Evolutionary conservation across 2,329 filamentous ascomycete species (phyloP), one percentile per base, ranked within the genome.

Genomic region (Paecilomyces dactylethromorphus): DNA sequence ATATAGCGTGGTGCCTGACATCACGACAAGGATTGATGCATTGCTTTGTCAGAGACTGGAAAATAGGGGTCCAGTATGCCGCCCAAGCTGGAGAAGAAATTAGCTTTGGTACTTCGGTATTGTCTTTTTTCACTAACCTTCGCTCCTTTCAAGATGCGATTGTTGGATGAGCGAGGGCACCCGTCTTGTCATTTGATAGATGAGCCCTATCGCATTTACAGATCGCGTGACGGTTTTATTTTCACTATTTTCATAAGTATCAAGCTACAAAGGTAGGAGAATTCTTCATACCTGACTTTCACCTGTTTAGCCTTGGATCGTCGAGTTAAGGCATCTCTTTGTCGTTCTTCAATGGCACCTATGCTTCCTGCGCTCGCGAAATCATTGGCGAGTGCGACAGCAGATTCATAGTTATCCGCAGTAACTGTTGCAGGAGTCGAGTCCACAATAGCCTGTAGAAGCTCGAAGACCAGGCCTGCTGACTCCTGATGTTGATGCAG

Each of bases 61-160:
- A 94, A 26, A 99, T 92, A 1, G 93, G 94, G 13, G 92, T 87
- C 94, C 94, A 99, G 73, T 99, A 99, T 8, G 94, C 91, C 55
- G 91, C 92, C 94, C 94, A 99, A 13, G 94, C 94, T 90, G 63
- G n/a, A 53, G 32, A n/a, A 58, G 54, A 66, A 60, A 49, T 65
- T 63, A 58, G 66, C 65, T 61, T 45, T n/a, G 39, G 7, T 45
- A n/a, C 15, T 45, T 45, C 39, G 39, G 18, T 45, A n/a, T 18
- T 45, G 39, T 18, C 35, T 45, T 7, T n/a, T 50, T 51, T 31
- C 51, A 64, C 79, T 61, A 75, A 90, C 89, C 89, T 81, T 96
- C 90, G 60, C 82, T 90, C 60, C 84, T 88, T 70, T 97, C 94
- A 1, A 97, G 85, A 68, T 97, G 93, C 22, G 92, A 97, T 70